Evolutionary conservation across 2,329 filamentous ascomycete genomes (phyloP), one percentile per base, ranked within the genome.

Genomic region (Penicillium aurantiogriseum): DNA sequence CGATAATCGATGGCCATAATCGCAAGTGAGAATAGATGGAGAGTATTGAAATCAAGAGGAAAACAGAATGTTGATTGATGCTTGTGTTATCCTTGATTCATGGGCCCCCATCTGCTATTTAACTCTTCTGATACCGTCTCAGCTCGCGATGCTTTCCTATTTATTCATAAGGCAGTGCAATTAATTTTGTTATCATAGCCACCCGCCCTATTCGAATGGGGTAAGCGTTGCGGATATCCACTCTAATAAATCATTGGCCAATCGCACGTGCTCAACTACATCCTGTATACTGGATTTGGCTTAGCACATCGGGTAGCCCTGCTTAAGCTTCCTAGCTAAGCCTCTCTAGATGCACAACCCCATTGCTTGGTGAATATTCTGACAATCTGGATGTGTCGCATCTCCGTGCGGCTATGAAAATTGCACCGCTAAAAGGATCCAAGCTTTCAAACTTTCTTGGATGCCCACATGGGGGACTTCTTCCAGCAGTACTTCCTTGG

Each of bases 1-100:
- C 60, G 62, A 48, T 65, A 65, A 21, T 59, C 43, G 39, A 65
- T 47, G 11, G 54, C 35, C 56, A 63, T 68, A n/a, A 25, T 57
- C n/a, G 36, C 35, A n/a, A 23, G 17, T 38, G 11, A 25, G 5
- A 31, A 21, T 38, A 3, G 33, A 31, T 29, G 7, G n/a, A 21
- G 25, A 17, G 36, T 42, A 13, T 2, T 42, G 35, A 9, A 31
- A 17, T 39, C n/a, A 21, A 33, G 29, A 27, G 10, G 25, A 23
- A 23, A 35, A 21, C 31, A 17, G 45, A 23, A 15, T n/a, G n/a
- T 3, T 1, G 19, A 23, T 11, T 46, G 27, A 35, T 33, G 15
- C 19, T 47, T 47, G 15, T 25, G 11, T 23, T 35, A 13, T 15
- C 8, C 15, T 39, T 7, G 3, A 54, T 4, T 4, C 21, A 35